phyloP scores from a whole-genome alignment of 2,329 filamentous ascomycete genomes.

The Fragosphaeria purpurea region DNA sequence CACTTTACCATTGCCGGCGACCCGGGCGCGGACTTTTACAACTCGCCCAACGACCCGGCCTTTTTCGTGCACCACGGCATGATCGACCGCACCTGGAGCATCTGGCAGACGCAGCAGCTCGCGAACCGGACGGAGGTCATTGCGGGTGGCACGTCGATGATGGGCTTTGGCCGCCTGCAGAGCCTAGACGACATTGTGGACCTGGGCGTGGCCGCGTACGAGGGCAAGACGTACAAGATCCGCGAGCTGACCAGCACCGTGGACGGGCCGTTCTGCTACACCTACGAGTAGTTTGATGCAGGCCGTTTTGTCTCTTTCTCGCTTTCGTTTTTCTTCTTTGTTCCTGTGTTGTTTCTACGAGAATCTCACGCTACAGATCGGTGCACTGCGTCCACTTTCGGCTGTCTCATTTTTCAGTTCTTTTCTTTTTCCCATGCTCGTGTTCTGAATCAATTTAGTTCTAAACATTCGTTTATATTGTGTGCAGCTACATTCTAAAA shows the following conservation, averaged over 20 bases:
- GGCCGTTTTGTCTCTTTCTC: too few species aligned
- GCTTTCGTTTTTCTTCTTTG: too few species aligned
- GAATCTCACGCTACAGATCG: too few species aligned
- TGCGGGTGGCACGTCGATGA: conserved; percentile 20
- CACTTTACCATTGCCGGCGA: conserved; percentile 28
- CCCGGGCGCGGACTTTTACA: conserved; percentile 24
- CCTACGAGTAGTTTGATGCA: conserved; percentile 14
- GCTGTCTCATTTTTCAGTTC: too few species aligned
- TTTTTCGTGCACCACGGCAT: conserved; percentile 22
- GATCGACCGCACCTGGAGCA: conserved; percentile 21
- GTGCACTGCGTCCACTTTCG: too few species aligned
- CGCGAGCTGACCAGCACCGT: conserved; percentile 18
- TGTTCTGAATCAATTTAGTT: too few species aligned
- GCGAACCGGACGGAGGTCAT: conserved; percentile 17
- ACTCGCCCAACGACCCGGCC: conserved; percentile 18
- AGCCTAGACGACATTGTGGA: conserved; percentile 18
- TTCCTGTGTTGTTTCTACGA: too few species aligned
- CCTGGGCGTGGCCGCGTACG: conserved; percentile 11
- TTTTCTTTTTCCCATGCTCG: too few species aligned
- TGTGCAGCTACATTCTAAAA: too few species aligned
- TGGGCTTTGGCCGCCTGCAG: conserved; percentile 16
- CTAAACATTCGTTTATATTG: too few species aligned
- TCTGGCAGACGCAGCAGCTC: conserved; percentile 23
- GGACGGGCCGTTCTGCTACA: conserved; percentile 20
- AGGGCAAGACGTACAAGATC: conserved; percentile 14